A percentile compares a stretch with the other conserved stretches of the same genome.
phyloP scores from a whole-genome alignment of 148 eudicot species.

The Rhododendron henanense region DNA sequence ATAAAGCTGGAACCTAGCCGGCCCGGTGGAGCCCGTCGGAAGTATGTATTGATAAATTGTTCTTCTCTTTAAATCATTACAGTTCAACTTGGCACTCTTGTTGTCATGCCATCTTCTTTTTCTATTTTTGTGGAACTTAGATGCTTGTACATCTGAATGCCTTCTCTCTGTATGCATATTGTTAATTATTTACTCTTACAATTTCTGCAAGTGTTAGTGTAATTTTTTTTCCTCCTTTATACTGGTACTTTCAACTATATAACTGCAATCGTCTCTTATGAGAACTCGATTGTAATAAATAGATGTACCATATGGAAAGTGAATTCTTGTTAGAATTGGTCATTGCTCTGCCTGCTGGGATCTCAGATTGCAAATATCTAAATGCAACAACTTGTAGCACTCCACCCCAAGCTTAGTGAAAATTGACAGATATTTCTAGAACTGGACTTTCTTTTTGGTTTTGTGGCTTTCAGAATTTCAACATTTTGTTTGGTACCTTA shows the following conservation, averaged over 20 bases:
- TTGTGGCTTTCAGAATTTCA: background rate
- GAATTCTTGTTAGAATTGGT: background rate
- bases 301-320: background rate
- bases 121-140: background rate
- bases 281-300: background rate
- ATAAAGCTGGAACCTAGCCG: conserved; percentile 64
- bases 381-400: background rate
- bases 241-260: background rate
- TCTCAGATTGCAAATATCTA: background rate
- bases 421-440: background rate
- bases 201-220: background rate
- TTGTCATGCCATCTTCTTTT: background rate
- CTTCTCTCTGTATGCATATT: background rate
- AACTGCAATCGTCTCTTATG: background rate
- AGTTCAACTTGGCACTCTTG: background rate
- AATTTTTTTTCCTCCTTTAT: background rate
- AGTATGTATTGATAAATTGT: conserved; percentile 21
- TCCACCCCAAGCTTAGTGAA: background rate
- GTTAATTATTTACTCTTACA: background rate
- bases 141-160: background rate
- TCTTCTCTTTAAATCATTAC: background rate
- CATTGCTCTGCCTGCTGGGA: background rate
- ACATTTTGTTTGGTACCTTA: background rate
- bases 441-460: conserved; percentile 1
- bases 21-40: conserved; percentile 61